A percentile compares a stretch with the other conserved stretches of the same genome.
These are phyloP conservation scores for Suillus placidus DNA, from an alignment of 768 basidiomycete species.

Conservation along the genomic window DNA sequence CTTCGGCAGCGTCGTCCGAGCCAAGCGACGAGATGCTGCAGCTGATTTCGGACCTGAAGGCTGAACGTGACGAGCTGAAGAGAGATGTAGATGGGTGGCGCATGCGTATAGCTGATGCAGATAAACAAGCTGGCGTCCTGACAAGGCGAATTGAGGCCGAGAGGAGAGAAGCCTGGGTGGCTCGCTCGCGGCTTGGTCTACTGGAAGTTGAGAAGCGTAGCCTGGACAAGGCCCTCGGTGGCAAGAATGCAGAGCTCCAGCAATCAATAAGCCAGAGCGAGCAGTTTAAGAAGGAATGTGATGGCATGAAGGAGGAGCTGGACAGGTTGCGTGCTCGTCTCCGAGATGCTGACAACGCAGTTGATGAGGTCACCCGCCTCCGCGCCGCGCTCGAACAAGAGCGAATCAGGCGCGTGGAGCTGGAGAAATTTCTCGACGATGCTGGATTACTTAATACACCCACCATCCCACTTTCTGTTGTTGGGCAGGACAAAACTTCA, in stretches of 20 bases:
- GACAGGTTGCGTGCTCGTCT: slow-evolving; percentile 34
- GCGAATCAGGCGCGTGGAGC: slow-evolving; percentile 42
- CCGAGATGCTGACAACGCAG: slow-evolving; percentile 28
- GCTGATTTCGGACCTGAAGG: slow-evolving; percentile 76
- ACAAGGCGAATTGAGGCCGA: slow-evolving; percentile 75
- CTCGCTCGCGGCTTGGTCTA: slow-evolving; percentile 69
- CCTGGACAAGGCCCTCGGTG: slow-evolving; percentile 51
- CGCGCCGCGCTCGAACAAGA: slow-evolving; percentile 42
- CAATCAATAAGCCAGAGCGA: slow-evolving; percentile 32
- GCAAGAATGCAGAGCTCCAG: slow-evolving; percentile 33
- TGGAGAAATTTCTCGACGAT: slow-evolving; percentile 57
- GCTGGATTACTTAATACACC: slow-evolving; percentile 49
- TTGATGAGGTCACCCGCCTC: slow-evolving; percentile 31
- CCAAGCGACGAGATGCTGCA: slow-evolving; percentile 80
- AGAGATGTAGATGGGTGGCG: slow-evolving; percentile 90
- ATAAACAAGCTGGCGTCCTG: slow-evolving; percentile 67
- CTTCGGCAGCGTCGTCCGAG: slow-evolving; percentile 41
- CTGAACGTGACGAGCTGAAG: slow-evolving; percentile 87
- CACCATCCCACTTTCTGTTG: slow-evolving; percentile 29
- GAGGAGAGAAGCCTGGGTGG: slow-evolving; percentile 80
- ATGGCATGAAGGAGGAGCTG: slow-evolving; percentile 33
- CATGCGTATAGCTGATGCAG: slow-evolving; percentile 71
- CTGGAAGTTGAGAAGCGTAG: slow-evolving; percentile 68
- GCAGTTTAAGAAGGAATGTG: slow-evolving; percentile 29
- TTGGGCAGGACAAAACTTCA: slow-evolving; percentile 17